A percentile compares a stretch with the other conserved stretches of the same genome.
Evolutionary conservation across 2,329 filamentous ascomycete species (phyloP).

Genomic region (Penicillium carneum): DNA sequence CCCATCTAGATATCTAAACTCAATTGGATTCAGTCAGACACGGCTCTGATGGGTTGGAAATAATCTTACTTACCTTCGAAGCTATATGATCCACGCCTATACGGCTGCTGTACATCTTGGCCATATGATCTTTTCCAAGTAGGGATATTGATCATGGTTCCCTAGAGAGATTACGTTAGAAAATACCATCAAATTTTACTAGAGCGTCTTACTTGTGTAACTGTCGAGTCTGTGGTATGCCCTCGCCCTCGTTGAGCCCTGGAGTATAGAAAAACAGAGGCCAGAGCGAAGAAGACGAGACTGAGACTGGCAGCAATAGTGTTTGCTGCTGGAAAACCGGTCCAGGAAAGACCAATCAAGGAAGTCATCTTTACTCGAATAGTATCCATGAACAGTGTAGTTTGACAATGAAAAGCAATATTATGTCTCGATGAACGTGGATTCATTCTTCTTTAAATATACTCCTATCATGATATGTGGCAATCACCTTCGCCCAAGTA

Average conservation of each 20-base stretch:
- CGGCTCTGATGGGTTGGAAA: not conserved
- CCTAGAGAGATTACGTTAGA: constrained; percentile 6
- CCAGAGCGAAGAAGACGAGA: not conserved
- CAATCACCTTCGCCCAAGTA: not conserved
- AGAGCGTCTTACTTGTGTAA: not conserved
- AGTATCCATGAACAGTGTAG: too few relatives aligned
- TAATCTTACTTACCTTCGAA: not conserved
- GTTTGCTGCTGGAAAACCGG: too few relatives aligned
- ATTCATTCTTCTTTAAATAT: constrained; percentile 1
- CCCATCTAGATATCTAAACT: not conserved
- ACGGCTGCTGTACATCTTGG: not conserved
- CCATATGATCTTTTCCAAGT: not conserved
- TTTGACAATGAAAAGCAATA: not conserved
- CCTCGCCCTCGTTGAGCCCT: not conserved
- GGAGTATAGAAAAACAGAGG: not conserved
- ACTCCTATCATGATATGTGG: not conserved
- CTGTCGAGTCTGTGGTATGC: not conserved
- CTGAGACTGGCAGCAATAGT: not conserved
- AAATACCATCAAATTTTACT: not conserved
- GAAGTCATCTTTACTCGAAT: not conserved
- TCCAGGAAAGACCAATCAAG: not conserved
- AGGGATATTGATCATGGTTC: not conserved
- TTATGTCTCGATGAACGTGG: not conserved
- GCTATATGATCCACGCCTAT: not conserved
- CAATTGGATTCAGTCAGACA: not conserved